Conservation (phyloP, 2,329 filamentous ascomycete species). For the Trichoderma guizhouense region DNA sequence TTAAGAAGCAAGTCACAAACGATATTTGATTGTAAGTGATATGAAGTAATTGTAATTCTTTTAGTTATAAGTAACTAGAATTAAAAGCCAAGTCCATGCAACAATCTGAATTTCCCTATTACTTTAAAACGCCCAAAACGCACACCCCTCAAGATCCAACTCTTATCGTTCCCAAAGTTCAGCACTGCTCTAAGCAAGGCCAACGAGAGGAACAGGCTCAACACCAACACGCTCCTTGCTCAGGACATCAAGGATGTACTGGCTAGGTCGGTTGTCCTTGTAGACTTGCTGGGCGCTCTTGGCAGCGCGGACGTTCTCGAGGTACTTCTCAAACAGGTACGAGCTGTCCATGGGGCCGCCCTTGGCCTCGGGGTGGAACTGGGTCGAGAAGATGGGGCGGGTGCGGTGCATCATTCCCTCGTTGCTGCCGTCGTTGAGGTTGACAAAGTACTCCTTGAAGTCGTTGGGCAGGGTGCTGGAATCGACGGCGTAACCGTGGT, state of each 20-base stretch:
- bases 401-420: slow-evolving; percentile 96
- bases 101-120: neutral
- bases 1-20: neutral
- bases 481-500: slow-evolving; percentile 96
- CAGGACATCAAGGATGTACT: slow-evolving; percentile 84
- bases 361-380: slow-evolving; percentile 98
- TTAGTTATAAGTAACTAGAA: neutral
- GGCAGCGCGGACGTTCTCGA: slow-evolving; percentile 84
- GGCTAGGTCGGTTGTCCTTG: slow-evolving; percentile 83
- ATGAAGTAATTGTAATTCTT: neutral
- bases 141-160: neutral
- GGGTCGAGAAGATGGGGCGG: slow-evolving; percentile 94
- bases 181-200: slow-evolving; percentile 38
- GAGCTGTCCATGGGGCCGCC: slow-evolving; percentile 93
- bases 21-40: neutral
- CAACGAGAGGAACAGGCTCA: slow-evolving; percentile 57
- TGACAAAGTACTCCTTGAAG: slow-evolving; percentile 98
- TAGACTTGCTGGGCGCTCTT: slow-evolving; percentile 77
- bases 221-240: slow-evolving; percentile 95
- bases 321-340: slow-evolving; percentile 95
- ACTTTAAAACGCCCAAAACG: neutral
- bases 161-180: too few species aligned
- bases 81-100: neutral
- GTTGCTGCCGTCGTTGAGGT: slow-evolving; percentile 96
- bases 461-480: slow-evolving; percentile 74